Percentiles rank a stretch among this genome's conserved stretches.
Evolutionary conservation across 2,329 filamentous ascomycete genomes (phyloP).

Genomic region (Xylaria sp.): DNA sequence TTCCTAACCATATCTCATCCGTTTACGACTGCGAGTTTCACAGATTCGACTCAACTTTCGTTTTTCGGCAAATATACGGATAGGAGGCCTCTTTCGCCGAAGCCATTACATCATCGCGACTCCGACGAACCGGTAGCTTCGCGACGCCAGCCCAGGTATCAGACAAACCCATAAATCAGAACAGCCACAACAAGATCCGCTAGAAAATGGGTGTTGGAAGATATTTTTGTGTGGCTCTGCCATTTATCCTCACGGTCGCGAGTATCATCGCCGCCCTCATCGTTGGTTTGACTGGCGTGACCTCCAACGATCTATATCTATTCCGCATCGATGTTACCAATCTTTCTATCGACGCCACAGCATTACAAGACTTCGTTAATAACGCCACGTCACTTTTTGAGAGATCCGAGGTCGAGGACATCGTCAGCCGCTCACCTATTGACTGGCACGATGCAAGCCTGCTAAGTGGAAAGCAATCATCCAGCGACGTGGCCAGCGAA

Average conservation of each 20-base stretch:
- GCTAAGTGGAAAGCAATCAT: conserved; percentile 11
- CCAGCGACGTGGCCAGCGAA: conserved; percentile 24
- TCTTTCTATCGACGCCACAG: conserved; percentile 63
- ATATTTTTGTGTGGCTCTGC: conserved; percentile 86
- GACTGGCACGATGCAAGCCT: conserved; percentile 39
- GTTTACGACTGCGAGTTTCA: conserved; percentile 23
- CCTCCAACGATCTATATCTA: conserved; percentile 67
- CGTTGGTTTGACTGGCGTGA: conserved; percentile 65
- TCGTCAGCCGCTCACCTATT: conserved; percentile 35
- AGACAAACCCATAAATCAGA: conserved; percentile 19
- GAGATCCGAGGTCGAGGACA: conserved; percentile 31
- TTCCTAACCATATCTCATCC: conserved; percentile 10
- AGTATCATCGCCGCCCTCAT: conserved; percentile 77
- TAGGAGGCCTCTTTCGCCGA: not conserved
- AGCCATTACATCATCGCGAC: conserved; percentile 32
- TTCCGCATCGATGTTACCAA: conserved; percentile 72
- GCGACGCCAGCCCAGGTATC: not conserved
- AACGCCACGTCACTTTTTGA: conserved; percentile 36
- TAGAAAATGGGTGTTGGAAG: conserved; percentile 71
- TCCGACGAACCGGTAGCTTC: not conserved
- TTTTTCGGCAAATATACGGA: conserved; percentile 1
- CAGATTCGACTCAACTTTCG: conserved; percentile 8
- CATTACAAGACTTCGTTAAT: conserved; percentile 45
- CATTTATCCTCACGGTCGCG: conserved; percentile 82
- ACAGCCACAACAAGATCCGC: conserved; percentile 43